These are phyloP conservation scores for Saprolegnia parasitica DNA, from an alignment of 352 stramenopile species.

Conservation along the genomic window DNA sequence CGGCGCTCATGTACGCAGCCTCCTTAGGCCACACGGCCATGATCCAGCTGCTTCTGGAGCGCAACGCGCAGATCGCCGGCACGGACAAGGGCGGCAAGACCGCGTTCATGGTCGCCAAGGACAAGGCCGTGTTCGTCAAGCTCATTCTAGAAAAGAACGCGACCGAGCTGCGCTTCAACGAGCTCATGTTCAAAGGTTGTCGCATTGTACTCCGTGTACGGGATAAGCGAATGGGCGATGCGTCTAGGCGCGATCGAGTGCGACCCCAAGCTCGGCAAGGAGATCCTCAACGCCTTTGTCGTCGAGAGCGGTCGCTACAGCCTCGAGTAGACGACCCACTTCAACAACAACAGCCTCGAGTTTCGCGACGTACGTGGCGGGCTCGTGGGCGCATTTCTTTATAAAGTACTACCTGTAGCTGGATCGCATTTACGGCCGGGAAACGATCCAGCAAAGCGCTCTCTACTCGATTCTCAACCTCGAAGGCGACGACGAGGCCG, in stretches of 20 bases:
- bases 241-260: conserved; percentile 22
- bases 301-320: conserved; percentile 24
- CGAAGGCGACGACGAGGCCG: conserved; percentile 11
- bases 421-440: conserved; percentile 28
- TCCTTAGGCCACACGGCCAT: conserved; percentile 17
- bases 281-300: conserved; percentile 27
- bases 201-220: not conserved
- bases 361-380: conserved; percentile 18
- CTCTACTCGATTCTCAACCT: conserved; percentile 27
- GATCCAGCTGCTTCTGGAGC: conserved; percentile 16
- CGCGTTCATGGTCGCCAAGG: conserved; percentile 23
- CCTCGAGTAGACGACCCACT: no score
- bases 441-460: conserved; percentile 13
- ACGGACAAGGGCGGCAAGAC: conserved; percentile 28
- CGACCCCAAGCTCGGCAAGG: conserved; percentile 27
- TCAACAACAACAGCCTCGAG: conserved; percentile 25
- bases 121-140: conserved; percentile 28
- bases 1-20: conserved; percentile 27
- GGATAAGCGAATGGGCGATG: not conserved
- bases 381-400: not conserved
- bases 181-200: conserved; percentile 28
- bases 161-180: conserved; percentile 26
- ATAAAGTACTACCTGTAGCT: not conserved
- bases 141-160: conserved; percentile 17
- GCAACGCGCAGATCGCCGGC: conserved; percentile 17